Base-by-base conservation (phyloP, 192 early-diverging fungal species). In the Geranomyces variabilis region DNA sequence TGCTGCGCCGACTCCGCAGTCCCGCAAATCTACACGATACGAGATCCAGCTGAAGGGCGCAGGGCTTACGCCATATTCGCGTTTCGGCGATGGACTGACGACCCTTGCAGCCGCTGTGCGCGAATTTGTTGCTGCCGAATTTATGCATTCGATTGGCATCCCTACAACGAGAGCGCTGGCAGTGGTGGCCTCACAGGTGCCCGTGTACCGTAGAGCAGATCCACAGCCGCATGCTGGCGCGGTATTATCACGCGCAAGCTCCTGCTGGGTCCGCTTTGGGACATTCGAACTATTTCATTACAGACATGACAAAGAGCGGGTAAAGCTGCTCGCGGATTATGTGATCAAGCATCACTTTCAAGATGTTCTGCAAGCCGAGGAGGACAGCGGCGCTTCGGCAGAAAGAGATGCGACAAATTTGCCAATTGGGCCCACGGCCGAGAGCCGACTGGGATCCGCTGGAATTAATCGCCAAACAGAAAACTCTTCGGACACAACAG, bases 31-130 rank as follows among this genome's bases (percentile, higher is more conserved):
- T 7, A 41, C 19, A 55, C 21, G 49, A 0, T 92, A 86, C 88
- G 93, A 95, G 60, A 45, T 93, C 28, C 91, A 95, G 74, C 75
- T 95, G 29, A 95, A 95, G 71, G 93, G 93, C 33, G 89, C 89
- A 33, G 80, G 94, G 7, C 79, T 81, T 57, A 96, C 94, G 0
- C 90, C 92, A 0, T 94, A 90, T 71, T 92, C 92, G 48, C 83
- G 94, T 2, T 91, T 92, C 60, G 93, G 87, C 14, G 94, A 96
- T 69, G 94, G 93, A 0, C 88, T 84, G 56, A 92, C 94, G 0
- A 92, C 92, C 12, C 73, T 94, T 15, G 79, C 93, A 3, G 90
- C 89, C 22, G 91, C 89, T 34, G 87, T 96, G 28, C 85, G 93
- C 60, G 94, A 96, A 81, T 96, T 84, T 67, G 77, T 96, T 33